phyloP scores from a whole-genome alignment of 192 early-diverging fungal species.

The Cladochytrium replicatum region DNA sequence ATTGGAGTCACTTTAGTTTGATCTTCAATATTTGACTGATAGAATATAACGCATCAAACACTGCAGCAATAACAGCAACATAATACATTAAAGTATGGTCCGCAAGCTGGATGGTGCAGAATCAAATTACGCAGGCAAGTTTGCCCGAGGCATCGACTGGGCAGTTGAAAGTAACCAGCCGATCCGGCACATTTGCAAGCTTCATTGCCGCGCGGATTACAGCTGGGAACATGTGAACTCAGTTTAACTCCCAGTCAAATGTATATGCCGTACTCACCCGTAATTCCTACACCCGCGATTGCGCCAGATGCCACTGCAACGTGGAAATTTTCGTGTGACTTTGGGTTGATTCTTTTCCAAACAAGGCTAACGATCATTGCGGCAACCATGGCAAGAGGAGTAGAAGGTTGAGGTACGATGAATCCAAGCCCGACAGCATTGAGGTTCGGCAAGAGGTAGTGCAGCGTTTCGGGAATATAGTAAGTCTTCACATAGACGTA shows the following conservation, averaged over 20 bases:
- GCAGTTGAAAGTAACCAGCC: neutral
- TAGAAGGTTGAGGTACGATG: slow-evolving; percentile 24
- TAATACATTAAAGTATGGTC: no score
- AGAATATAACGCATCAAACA: no score
- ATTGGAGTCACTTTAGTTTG: no score
- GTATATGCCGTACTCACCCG: no score
- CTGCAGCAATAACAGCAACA: no score
- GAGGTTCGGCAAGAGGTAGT: slow-evolving; percentile 34
- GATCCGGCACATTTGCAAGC: neutral
- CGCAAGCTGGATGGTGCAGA: no score
- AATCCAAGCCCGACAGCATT: slow-evolving; percentile 44
- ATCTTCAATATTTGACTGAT: no score
- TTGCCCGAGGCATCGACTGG: no score
- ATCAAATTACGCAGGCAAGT: no score
- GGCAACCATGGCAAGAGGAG: slow-evolving; percentile 28
- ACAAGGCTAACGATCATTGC: slow-evolving; percentile 35
- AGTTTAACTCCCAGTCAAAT: no score
- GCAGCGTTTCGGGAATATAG: slow-evolving; percentile 30
- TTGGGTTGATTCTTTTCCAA: slow-evolving; percentile 25
- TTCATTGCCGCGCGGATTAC: neutral
- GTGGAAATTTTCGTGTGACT: slow-evolving; percentile 28
- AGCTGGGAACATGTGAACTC: slow-evolving; percentile 28
- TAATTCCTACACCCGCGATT: slow-evolving; percentile 35
- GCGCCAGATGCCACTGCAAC: slow-evolving; percentile 35
- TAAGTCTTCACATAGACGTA: slow-evolving; percentile 27